phyloP scores from a whole-genome alignment of 202 grass and related monocot species.

The Setaria italica region DNA sequence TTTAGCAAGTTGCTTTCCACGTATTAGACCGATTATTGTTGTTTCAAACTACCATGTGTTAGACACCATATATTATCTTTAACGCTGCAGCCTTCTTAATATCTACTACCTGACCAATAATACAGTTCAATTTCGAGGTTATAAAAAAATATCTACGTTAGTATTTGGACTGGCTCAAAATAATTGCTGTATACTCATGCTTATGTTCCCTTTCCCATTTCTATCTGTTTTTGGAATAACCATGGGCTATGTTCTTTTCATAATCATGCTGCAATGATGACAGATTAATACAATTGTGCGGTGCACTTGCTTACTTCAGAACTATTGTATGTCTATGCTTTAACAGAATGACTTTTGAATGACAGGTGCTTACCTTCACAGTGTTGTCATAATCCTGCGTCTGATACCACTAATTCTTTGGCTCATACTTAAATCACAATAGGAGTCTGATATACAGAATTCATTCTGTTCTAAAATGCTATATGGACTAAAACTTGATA shows the following conservation, averaged over 20 bases:
- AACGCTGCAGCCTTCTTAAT: background rate
- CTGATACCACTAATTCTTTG: background rate
- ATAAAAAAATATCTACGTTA: background rate
- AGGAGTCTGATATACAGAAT: background rate
- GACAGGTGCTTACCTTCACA: background rate
- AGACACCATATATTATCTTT: background rate
- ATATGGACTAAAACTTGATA: constrained; percentile 19
- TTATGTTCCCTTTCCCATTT: background rate
- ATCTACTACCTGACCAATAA: background rate
- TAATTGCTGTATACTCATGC: constrained; percentile 10
- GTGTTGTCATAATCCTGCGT: background rate
- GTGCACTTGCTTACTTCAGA: background rate
- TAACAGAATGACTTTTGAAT: background rate
- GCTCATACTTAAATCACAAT: background rate
- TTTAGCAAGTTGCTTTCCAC: background rate
- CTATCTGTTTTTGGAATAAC: no score
- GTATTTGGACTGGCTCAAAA: background rate
- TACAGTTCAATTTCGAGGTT: background rate
- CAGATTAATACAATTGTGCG: constrained; percentile 19
- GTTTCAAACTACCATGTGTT: constrained; percentile 7
- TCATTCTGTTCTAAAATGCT: background rate
- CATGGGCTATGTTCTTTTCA: background rate
- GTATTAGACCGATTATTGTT: background rate
- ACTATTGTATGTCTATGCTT: background rate
- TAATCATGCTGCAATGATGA: background rate